Evolutionary conservation across 2,329 filamentous ascomycete species (phyloP).

Genomic region (Colletotrichum gloeosporioides): DNA sequence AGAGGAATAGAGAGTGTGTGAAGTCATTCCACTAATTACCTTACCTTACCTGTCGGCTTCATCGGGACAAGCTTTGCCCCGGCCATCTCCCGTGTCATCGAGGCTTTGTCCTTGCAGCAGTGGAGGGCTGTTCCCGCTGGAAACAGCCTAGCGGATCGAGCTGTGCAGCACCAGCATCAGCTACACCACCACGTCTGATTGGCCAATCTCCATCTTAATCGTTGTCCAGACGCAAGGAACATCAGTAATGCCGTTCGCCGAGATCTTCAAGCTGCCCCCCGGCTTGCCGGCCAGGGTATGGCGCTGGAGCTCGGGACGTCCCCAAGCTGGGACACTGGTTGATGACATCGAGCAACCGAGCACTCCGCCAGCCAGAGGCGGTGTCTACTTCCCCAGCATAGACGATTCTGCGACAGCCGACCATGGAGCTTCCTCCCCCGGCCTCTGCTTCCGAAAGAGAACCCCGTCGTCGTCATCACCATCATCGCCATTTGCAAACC

Average conservation of each 20-base stretch:
- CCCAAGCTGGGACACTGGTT: slow-evolving; percentile 5
- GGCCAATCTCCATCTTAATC: not conserved
- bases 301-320: slow-evolving; percentile 21
- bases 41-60: not conserved
- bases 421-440: slow-evolving; percentile 17
- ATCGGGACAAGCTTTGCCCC: slow-evolving; percentile 11
- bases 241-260: slow-evolving; percentile 14
- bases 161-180: not conserved
- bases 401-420: slow-evolving; percentile 20
- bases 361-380: slow-evolving; percentile 18
- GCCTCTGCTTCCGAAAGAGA: slow-evolving; percentile 13
- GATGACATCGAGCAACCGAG: slow-evolving; percentile 23
- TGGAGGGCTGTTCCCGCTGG: not conserved
- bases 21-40: not conserved
- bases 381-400: slow-evolving; percentile 18
- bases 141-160: slow-evolving; percentile 1
- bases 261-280: slow-evolving; percentile 7
- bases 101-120: slow-evolving; percentile 1
- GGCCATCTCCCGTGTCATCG: not conserved
- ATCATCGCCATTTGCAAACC: not conserved
- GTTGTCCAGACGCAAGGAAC: not conserved
- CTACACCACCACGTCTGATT: not conserved
- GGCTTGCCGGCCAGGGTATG: slow-evolving; percentile 11
- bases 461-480: not conserved
- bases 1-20: not conserved